Evolutionary conservation across 1,284 basidiomycete genomes (phyloP).

Genomic region (Calocybe gambosa): DNA sequence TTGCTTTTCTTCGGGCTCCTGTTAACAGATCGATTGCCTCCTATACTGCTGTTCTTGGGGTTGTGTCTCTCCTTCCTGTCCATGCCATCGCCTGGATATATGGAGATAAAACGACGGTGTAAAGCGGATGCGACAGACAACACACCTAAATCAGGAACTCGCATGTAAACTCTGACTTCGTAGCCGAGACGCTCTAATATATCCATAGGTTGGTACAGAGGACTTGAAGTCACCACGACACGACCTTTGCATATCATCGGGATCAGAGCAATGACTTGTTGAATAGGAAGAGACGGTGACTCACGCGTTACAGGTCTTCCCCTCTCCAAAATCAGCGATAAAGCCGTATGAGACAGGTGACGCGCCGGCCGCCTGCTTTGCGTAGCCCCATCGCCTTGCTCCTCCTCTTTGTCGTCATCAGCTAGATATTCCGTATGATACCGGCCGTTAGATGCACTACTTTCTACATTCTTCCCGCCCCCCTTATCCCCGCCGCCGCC

Average conservation of each 20-base stretch:
- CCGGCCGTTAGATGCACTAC: not conserved
- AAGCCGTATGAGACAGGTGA: conserved; percentile 62
- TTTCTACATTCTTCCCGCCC: not conserved
- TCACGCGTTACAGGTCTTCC: conserved; percentile 56
- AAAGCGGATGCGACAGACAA: no score
- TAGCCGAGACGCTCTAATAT: conserved; percentile 71
- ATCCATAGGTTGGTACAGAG: conserved; percentile 78
- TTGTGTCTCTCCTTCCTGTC: conserved; percentile 34
- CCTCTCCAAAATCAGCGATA: conserved; percentile 68
- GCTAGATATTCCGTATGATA: not conserved
- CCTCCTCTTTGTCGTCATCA: not conserved
- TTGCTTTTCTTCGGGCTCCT: conserved; percentile 17
- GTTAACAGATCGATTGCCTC: conserved; percentile 3
- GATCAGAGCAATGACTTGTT: not conserved
- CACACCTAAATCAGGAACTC: conserved; percentile 64
- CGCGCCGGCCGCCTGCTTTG: conserved; percentile 1
- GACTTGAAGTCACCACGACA: conserved; percentile 76
- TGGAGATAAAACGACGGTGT: no score
- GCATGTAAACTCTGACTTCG: conserved; percentile 69
- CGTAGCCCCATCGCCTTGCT: not conserved
- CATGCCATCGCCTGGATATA: conserved; percentile 40
- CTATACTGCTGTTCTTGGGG: conserved; percentile 12
- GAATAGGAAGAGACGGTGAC: conserved; percentile 1
- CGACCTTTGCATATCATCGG: conserved; percentile 29
- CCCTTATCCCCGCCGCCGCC: not conserved